Base-by-base conservation (phyloP, 352 stramenopile species). In the Phytophthora meadii region DNA sequence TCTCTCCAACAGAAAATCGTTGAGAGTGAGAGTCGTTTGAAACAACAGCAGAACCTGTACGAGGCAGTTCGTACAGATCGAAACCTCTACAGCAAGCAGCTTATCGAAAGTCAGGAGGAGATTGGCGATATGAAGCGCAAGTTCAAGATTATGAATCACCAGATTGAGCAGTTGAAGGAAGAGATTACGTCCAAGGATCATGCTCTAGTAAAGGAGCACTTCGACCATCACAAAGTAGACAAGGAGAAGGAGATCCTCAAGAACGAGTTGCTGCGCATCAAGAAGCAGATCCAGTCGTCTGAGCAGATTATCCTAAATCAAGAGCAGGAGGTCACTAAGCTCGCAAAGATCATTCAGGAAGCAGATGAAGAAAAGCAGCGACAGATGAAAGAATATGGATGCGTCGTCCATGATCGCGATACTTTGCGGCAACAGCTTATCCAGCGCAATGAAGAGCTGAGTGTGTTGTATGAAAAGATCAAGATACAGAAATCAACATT, bases 21-120 rank as follows among this genome's bases (percentile, higher is more conserved):
- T 5, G 85, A 92, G 58, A 87, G 82, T 47, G 85, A 92, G 45
- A 85, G 72, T 45, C 72, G 79, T 0, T 52, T 99, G 32, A 98
- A 98, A 76, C 90, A 98, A 72, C 94, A 98, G 68, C 89, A 98
- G 72, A 93, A 98, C 60, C 61, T 98, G 24, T 98, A 99, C 71
- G 95, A 99, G 51, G 78, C 71, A 11, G 90, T 98, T 8, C 90
- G 92, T 36, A 84, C 81, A 34, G 96, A 99, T 55, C 80, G 90
- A 5, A 98, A 98, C 60, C 55, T 97, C 49, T 98, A 98, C 77
- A 89, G 78, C 59, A 98, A 98, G 69, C 92, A 97, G 49, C 72
- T 99, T 30, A 94, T 97, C 44, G 94, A 98, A 67, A 82, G 73
- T n/a, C 87, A 97, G 56, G 89, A 97, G 25, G 87, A 95, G 48